phyloP scores from a whole-genome alignment of 2,329 filamentous ascomycete species.

The Davidsoniella australis region DNA sequence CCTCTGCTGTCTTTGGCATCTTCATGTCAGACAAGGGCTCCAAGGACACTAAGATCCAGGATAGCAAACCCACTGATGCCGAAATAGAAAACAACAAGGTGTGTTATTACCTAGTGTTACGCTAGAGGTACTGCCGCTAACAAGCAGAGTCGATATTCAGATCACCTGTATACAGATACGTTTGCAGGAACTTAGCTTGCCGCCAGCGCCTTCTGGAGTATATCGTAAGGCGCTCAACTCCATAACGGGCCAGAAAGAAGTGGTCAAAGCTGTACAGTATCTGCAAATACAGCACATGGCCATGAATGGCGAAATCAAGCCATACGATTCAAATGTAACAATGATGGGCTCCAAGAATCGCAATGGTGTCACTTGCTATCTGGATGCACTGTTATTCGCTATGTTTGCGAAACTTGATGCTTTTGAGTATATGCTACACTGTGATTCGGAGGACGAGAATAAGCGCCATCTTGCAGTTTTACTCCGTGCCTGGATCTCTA shows the following conservation, averaged over 20 bases:
- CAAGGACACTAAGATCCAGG: constrained; percentile 4
- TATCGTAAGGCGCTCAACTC: constrained; percentile 39
- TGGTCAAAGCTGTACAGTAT: constrained; percentile 58
- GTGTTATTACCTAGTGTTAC: background rate
- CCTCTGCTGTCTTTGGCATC: constrained; percentile 3
- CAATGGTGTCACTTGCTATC: constrained; percentile 77
- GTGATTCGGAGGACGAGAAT: constrained; percentile 51
- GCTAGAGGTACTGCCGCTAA: background rate
- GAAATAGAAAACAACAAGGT: constrained; percentile 27
- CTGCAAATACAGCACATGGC: constrained; percentile 66
- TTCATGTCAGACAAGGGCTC: constrained; percentile 5
- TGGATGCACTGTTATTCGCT: constrained; percentile 80
- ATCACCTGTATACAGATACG: constrained; percentile 25
- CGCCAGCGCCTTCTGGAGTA: constrained; percentile 37
- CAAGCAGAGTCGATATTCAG: constrained; percentile 17
- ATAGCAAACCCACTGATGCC: constrained; percentile 33
- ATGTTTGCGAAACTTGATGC: constrained; percentile 87
- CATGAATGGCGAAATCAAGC: constrained; percentile 58
- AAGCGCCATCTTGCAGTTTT: constrained; percentile 60
- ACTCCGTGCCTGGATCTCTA: constrained; percentile 81
- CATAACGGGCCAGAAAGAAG: constrained; percentile 49
- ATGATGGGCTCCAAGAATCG: constrained; percentile 80
- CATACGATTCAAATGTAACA: constrained; percentile 52
- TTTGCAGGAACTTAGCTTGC: constrained; percentile 27
- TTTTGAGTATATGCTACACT: constrained; percentile 84